Base-by-base conservation (phyloP, 176 grass and related monocot genomes). In the Typha latifolia region DNA sequence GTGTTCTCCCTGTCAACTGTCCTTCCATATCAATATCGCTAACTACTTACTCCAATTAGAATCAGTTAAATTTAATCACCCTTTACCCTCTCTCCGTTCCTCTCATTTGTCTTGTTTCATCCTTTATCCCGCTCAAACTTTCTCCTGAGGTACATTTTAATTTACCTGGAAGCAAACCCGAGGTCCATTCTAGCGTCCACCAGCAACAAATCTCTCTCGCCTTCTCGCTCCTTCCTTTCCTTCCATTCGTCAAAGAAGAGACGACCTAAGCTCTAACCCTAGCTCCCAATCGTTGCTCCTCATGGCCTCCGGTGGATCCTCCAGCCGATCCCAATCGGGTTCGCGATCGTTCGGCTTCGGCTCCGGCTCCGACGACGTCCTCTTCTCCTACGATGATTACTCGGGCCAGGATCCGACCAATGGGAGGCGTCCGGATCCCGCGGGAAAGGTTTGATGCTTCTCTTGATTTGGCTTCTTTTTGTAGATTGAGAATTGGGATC, bases 311-410 rank as follows among this genome's bases (percentile, higher is more conserved):
- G 78, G 88, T 66, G 81, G 49, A 19, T 82, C 78, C 47, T 67
- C 64, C 9, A 78, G 88, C 51, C 84, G 88, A 43, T 69, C 57
- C 48, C 70, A 76, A n/a, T 49, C 51, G 0, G 74, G 70, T 6
- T 61, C 84, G 64, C 78, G 68, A 69, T 81, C 68, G 34, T 87
- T 87, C 89, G 89, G 87, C 76, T 91, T 91, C 78, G 78, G 84
- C 65, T 62, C 81, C 89, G 78, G 84, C 65, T 62, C 81, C 49
- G 84, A 87, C 62, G 81, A 91, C 62, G 75, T 91, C 21, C 89
- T 87, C 69, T 82, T 81, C 81, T 82, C 84, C 62, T 91, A 91
- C 84, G 84, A 87, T 53, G 84, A 91, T 72, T 91, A 77, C 76
- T n/a, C 84, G 11, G 49, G 71, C 52, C 71, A 77, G 53, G 89